Base-by-base conservation (phyloP, 768 basidiomycete species). In the Amanita fuliginea region DNA sequence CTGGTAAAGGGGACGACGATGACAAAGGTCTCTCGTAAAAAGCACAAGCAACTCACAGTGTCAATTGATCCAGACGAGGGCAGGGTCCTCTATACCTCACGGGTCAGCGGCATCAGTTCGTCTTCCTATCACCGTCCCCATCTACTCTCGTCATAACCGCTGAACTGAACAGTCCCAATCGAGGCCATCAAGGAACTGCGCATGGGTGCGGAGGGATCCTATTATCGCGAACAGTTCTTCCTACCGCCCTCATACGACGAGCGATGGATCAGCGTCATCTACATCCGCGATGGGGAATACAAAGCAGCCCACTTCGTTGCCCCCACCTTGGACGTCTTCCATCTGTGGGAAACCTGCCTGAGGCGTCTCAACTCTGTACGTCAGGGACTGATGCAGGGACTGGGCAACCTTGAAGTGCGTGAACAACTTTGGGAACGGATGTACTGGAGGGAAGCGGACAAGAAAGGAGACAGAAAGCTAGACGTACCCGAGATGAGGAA, bases 111-210 rank as follows among this genome's bases (percentile, higher is more conserved):
- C 26, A 77, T 82, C 26, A 49, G 70, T 74, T 47, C 50, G 79
- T 88, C 22, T 9, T 16, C n/a, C n/a, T n/a, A n/a, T 61, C 65
- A 77, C 44, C 72, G 76, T 56, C 65, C 6, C 6, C 26, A 22
- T 22, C 14, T 8, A n/a, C 14, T 16, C 21, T n/a, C 6, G 6
- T 33, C 13, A 6, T 22, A n/a, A 22, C 30, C 28, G 28, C 28
- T 30, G 5, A 24, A 24, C 2, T 24, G 5, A 24, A 24, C 22
- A 96, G 93, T 95, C 42, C 81, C 84, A 2, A 84, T 95, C 52
- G 89, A 91, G 62, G 80, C 78, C 55, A 90, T 96, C 64, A 87
- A 90, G 53, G 93, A 96, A 60, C 77, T 96, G 16, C 86, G 93
- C 18, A 75, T 82, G 3, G 87, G 84, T 6, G 61, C 77, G 1